Evolutionary conservation across 2,329 filamentous ascomycete species (phyloP).

Genomic region (Macrophomina tecta): DNA sequence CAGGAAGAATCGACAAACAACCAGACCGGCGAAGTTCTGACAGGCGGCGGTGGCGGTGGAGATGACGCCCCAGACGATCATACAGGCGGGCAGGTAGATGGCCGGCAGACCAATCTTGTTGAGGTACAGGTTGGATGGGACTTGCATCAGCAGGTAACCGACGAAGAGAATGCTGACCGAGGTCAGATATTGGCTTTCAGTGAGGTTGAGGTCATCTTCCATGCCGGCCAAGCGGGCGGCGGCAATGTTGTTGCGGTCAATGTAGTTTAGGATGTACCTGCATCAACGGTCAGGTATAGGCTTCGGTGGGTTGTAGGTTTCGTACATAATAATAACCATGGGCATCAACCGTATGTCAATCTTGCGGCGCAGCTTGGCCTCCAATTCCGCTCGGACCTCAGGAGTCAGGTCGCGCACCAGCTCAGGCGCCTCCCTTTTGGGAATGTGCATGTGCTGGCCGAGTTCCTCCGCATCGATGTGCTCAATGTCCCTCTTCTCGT

Average conservation of each 20-base stretch:
- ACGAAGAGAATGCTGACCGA: conserved; percentile 64
- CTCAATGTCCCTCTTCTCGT: conserved; percentile 22
- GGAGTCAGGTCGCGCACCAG: conserved; percentile 53
- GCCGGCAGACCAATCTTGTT: conserved; percentile 48
- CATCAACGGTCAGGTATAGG: conserved; percentile 40
- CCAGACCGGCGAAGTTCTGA: conserved; percentile 53
- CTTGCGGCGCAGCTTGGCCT: conserved; percentile 69
- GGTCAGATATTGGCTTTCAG: conserved; percentile 64
- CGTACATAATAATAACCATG: conserved; percentile 73
- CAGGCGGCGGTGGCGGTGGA: conserved; percentile 46
- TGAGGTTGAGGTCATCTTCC: conserved; percentile 64
- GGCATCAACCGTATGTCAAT: conserved; percentile 72
- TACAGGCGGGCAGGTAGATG: conserved; percentile 49
- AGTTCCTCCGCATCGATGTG: conserved; percentile 22
- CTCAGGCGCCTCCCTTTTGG: conserved; percentile 36
- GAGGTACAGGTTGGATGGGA: conserved; percentile 56
- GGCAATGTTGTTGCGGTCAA: conserved; percentile 72
- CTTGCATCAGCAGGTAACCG: conserved; percentile 57
- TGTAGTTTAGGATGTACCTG: conserved; percentile 79
- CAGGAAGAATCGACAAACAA: conserved; percentile 59
- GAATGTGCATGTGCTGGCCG: conserved; percentile 16
- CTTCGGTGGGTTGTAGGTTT: neutral
- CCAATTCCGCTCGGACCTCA: conserved; percentile 59
- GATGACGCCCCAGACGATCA: conserved; percentile 51
- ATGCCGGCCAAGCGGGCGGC: conserved; percentile 68